These are phyloP conservation scores for Globisporangium iwayamae DNA, from an alignment of 352 stramenopile genomes.

Conservation along the genomic window DNA sequence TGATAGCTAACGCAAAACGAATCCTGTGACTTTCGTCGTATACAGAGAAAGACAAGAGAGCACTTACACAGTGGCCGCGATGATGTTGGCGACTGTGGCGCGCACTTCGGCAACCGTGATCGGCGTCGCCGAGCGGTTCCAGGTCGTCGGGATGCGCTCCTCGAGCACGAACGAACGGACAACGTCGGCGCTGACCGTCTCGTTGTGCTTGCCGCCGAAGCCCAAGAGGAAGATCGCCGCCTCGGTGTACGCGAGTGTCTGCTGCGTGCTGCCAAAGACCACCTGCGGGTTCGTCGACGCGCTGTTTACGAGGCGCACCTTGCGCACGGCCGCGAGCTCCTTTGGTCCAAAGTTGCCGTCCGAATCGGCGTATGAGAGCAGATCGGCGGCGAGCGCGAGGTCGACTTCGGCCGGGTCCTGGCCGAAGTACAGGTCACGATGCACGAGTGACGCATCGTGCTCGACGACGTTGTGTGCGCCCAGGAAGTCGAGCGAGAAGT, in stretches of 20 bases:
- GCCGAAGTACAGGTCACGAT: neutral
- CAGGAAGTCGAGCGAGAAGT: constrained; percentile 49
- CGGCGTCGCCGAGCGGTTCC: constrained; percentile 14
- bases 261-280: constrained; percentile 31
- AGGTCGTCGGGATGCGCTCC: constrained; percentile 33
- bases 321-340: constrained; percentile 30
- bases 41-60: too few species aligned
- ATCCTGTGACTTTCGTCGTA: too few species aligned
- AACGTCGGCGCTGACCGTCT: constrained; percentile 25
- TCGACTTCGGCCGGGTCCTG: neutral
- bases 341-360: neutral
- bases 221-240: constrained; percentile 31
- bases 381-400: neutral
- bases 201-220: constrained; percentile 30
- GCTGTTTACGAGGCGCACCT: constrained; percentile 26
- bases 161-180: constrained; percentile 29
- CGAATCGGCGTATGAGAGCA: neutral
- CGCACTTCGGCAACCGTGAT: constrained; percentile 24
- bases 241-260: constrained; percentile 34
- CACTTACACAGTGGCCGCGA: constrained; percentile 8
- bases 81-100: constrained; percentile 24
- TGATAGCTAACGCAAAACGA: too few species aligned
- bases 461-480: constrained; percentile 41
- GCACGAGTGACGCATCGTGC: neutral
- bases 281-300: constrained; percentile 30